Conservation (phyloP, 371 early-diverging fungal genomes). For the Mucor mucedo region DNA sequence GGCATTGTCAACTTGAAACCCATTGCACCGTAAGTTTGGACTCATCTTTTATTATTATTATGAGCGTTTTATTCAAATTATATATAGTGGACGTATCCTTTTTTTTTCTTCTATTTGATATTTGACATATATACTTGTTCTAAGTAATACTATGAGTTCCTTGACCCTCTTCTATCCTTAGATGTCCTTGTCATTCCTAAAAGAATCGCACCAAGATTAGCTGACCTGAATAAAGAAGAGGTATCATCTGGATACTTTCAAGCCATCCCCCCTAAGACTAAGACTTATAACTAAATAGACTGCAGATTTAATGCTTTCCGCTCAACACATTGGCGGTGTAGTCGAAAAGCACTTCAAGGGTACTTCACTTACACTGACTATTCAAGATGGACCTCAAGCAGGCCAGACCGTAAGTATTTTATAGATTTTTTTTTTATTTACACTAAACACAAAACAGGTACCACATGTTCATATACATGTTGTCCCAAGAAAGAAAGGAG, state of each 20-base stretch:
- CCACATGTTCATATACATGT: conserved; percentile 96
- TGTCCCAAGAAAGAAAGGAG: conserved; percentile 84
- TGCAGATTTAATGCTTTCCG: conserved; percentile 80
- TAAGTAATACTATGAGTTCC: neutral
- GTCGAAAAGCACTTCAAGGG: conserved; percentile 78
- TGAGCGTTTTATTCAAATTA: neutral
- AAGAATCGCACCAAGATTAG: conserved; percentile 70
- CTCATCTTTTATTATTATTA: neutral
- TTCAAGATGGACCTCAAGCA: conserved; percentile 83
- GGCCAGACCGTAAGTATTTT: conserved; percentile 81
- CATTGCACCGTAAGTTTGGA: conserved; percentile 64
- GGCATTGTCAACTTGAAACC: conserved; percentile 93
- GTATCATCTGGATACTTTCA: neutral
- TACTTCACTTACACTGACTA: conserved; percentile 76
- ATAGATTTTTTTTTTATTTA: neutral
- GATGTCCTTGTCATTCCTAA: conserved; percentile 86
- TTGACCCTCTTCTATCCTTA: conserved; percentile 21
- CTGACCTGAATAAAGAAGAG: conserved; percentile 79
- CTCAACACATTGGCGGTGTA: conserved; percentile 75
- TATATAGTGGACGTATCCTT: conserved; percentile 40
- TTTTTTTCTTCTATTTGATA: conserved; percentile 19
- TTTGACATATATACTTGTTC: neutral
- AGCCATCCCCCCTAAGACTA: too few relatives aligned
- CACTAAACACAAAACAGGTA: conserved; percentile 28
- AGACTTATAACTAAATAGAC: neutral